phyloP scores from a whole-genome alignment of 768 basidiomycete species.

The Serendipita sp. region DNA sequence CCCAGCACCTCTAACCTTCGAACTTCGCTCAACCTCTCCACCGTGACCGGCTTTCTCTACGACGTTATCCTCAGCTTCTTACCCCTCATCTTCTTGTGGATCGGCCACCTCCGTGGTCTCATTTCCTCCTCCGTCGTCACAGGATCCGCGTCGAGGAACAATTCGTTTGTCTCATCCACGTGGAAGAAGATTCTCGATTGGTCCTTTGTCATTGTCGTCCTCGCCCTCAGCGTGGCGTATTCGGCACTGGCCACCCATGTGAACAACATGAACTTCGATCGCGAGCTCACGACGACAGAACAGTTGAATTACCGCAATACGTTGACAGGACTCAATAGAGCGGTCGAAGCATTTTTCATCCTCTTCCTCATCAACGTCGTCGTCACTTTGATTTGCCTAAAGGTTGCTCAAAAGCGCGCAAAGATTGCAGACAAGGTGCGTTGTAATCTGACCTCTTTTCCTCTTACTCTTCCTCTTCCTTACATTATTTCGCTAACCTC shows the following conservation, averaged over 20 bases:
- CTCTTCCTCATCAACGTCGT: not conserved
- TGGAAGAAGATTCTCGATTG: constrained; percentile 3
- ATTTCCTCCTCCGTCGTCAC: not conserved
- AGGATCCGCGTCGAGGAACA: not conserved
- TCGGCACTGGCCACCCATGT: not conserved
- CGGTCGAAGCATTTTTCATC: not conserved
- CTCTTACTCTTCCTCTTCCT: no score
- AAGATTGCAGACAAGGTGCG: not conserved
- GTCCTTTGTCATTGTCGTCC: not conserved
- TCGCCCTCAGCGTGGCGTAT: not conserved
- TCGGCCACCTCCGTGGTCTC: not conserved
- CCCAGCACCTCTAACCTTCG: not conserved
- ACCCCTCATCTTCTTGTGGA: not conserved
- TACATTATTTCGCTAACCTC: not conserved
- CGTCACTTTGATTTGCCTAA: not conserved
- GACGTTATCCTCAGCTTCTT: not conserved
- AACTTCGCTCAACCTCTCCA: not conserved
- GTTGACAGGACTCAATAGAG: not conserved
- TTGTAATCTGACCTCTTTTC: not conserved
- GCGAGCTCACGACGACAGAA: not conserved
- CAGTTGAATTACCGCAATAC: not conserved
- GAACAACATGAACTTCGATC: not conserved
- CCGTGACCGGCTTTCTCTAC: not conserved
- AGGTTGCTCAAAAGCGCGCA: not conserved
- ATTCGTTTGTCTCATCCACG: not conserved